Evolutionary conservation across 116 monocot species (phyloP).

Genomic region (Cymodocea nodosa): DNA sequence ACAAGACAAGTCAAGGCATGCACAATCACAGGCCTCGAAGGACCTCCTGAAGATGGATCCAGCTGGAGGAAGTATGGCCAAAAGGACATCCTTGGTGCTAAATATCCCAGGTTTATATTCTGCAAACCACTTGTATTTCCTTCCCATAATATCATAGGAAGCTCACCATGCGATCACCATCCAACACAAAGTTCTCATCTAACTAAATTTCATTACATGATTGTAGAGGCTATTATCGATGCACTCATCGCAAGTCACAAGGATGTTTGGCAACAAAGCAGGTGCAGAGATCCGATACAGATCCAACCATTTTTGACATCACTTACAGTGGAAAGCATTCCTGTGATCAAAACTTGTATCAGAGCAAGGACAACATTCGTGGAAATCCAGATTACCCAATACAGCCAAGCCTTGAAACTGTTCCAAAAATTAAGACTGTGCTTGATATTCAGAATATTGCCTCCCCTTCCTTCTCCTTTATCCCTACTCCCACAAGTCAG

Average conservation of each 20-base stretch:
- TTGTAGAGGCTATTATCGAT: conserved; percentile 70
- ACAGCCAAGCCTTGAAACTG: neutral
- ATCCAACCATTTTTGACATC: conserved; percentile 47
- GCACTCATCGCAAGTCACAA: conserved; percentile 46
- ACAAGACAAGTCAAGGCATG: conserved; percentile 25
- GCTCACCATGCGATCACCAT: too few relatives aligned
- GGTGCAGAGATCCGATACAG: conserved; percentile 51
- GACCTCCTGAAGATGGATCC: conserved; percentile 45
- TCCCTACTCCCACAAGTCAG: conserved; percentile 1
- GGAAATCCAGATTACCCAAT: neutral
- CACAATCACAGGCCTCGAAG: conserved; percentile 18
- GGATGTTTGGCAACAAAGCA: conserved; percentile 65
- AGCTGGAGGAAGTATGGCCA: conserved; percentile 95
- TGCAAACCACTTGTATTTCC: neutral
- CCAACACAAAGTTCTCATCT: neutral
- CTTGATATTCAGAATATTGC: neutral
- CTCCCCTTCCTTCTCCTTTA: conserved; percentile 37
- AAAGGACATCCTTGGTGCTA: conserved; percentile 70
- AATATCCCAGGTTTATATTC: conserved; percentile 45
- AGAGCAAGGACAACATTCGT: neutral
- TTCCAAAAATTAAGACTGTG: conserved; percentile 19
- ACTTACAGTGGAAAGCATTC: conserved; percentile 51
- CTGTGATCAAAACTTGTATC: conserved; percentile 18
- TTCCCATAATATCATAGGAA: neutral
- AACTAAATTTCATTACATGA: neutral